phyloP scores from a whole-genome alignment of 371 early-diverging fungal species.

The Syncephalastrum sp. region DNA sequence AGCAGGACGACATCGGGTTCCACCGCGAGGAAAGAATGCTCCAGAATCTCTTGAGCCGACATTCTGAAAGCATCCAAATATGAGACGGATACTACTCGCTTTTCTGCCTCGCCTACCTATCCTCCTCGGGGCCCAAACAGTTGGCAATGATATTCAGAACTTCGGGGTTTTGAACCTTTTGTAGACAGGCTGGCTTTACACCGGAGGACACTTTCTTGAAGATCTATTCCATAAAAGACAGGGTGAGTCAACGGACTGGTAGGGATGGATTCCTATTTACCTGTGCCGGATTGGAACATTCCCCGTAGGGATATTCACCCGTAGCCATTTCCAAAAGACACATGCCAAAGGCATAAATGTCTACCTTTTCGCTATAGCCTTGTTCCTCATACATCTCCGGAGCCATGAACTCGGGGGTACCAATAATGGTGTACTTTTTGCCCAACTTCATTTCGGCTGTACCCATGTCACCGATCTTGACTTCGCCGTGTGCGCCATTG shows the following conservation, averaged over 20 bases:
- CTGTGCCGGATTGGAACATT: conserved; percentile 86
- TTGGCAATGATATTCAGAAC: conserved; percentile 71
- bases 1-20: conserved; percentile 70
- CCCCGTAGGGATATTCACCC: conserved; percentile 86
- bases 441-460: conserved; percentile 52
- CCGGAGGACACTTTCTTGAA: conserved; percentile 82
- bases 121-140: conserved; percentile 68
- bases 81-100: too few relatives aligned
- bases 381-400: conserved; percentile 91
- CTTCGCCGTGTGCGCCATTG: conserved; percentile 85
- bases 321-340: conserved; percentile 88
- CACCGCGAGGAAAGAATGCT: conserved; percentile 82
- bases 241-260: too few relatives aligned
- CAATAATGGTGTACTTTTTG: conserved; percentile 62
- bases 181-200: conserved; percentile 76
- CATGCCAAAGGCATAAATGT: conserved; percentile 95
- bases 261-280: too few relatives aligned
- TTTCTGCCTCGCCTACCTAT: conserved; percentile 28
- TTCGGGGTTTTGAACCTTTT: conserved; percentile 69
- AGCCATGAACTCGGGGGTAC: conserved; percentile 91
- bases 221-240: conserved; percentile 28
- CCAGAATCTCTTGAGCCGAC: conserved; percentile 78
- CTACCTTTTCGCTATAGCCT: conserved; percentile 85
- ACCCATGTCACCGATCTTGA: conserved; percentile 93
- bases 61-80: conserved; percentile 33